These are phyloP conservation scores for Flammula alnicola DNA, from an alignment of 1,284 basidiomycete genomes.

Conservation along the genomic window DNA sequence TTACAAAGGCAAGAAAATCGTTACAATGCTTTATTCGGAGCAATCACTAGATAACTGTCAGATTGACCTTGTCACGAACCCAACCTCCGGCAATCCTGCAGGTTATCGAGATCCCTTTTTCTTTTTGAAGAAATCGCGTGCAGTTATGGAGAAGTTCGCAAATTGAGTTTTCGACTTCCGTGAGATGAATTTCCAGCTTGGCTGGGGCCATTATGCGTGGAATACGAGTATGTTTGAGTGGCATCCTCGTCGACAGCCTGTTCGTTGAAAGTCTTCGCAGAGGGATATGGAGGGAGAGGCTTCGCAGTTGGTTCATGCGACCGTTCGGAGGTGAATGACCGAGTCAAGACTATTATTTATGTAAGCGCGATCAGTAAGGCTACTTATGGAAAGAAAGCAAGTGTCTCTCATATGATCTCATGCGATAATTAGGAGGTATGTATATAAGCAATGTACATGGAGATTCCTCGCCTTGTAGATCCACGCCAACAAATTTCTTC, in stretches of 20 bases:
- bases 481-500: too few species aligned
- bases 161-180: conserved; percentile 32
- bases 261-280: not conserved
- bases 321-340: too few species aligned
- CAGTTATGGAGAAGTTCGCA: conserved; percentile 76
- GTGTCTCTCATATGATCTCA: conserved; percentile 1
- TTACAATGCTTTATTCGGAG: conserved; percentile 14
- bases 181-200: conserved; percentile 29
- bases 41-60: conserved; percentile 9
- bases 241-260: conserved; percentile 8
- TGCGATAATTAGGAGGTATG: too few species aligned
- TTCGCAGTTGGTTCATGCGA: conserved; percentile 7
- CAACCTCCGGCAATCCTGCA: conserved; percentile 95
- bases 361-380: too few species aligned
- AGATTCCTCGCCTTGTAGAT: too few species aligned
- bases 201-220: conserved; percentile 19
- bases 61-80: conserved; percentile 92
- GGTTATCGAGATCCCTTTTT: conserved; percentile 59
- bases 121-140: conserved; percentile 52
- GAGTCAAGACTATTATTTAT: too few species aligned
- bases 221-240: conserved; percentile 11
- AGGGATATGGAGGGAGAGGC: not conserved
- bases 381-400: too few species aligned
- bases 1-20: conserved; percentile 13
- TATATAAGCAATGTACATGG: too few species aligned